Conservation (phyloP, 75 land plant species). For the Selaginella tamariscina region DNA sequence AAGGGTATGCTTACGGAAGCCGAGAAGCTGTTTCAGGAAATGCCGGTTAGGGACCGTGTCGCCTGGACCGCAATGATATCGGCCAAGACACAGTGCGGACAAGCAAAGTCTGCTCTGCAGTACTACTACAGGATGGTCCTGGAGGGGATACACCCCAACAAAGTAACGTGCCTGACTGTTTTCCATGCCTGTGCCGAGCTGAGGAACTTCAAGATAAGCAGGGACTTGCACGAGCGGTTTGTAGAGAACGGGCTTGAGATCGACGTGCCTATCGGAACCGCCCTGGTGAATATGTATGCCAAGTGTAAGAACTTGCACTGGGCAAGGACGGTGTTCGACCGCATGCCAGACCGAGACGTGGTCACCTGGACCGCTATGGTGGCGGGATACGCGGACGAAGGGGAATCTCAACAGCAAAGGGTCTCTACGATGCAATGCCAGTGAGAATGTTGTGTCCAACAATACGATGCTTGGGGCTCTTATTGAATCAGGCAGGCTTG, state of each 20-base stretch:
- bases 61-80: conserved; percentile 7
- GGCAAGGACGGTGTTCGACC: not conserved
- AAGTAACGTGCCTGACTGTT: not conserved
- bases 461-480: not conserved
- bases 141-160: conserved; percentile 4
- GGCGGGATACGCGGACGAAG: not conserved
- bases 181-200: conserved; percentile 1
- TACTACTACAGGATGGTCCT: not conserved
- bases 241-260: not conserved
- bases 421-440: conserved; percentile 31
- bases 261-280: not conserved
- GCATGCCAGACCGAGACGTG: conserved; percentile 6
- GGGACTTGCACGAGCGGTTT: not conserved
- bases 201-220: not conserved
- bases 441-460: not conserved
- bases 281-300: conserved; percentile 9
- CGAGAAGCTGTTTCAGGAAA: not conserved
- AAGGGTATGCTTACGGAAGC: conserved; percentile 1
- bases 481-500: conserved; percentile 21
- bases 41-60: not conserved
- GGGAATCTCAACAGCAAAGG: conserved; percentile 22
- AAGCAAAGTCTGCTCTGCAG: not conserved
- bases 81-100: not conserved
- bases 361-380: conserved; percentile 2
- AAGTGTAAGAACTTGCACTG: not conserved